Percentiles rank a stretch among this genome's conserved stretches.
These are phyloP conservation scores for Oropetium thomaeum DNA, from an alignment of 176 grass and related monocot species.

Conservation along the genomic window DNA sequence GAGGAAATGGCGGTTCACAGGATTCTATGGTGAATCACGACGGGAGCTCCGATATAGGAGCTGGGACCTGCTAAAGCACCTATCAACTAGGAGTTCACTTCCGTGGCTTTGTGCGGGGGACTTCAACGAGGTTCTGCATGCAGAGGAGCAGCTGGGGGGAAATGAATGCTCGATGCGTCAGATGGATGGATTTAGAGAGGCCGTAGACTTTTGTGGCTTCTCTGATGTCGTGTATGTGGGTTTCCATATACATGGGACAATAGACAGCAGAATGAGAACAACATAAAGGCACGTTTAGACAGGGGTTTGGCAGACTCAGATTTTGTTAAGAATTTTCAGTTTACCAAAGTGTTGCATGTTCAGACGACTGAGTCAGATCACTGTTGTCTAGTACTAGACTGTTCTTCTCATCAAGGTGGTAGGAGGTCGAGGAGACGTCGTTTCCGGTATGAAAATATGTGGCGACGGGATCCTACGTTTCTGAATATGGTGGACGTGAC, in stretches of 20 bases:
- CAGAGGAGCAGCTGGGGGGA: not conserved
- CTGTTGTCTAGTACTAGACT: not conserved
- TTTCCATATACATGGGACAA: not conserved
- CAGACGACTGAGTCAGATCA: not conserved
- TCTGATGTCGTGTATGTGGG: not conserved
- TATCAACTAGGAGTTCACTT: rapidly evolving
- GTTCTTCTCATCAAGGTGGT: not conserved
- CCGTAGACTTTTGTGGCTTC: not conserved
- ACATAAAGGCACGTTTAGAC: not conserved
- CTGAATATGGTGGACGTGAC: too few relatives aligned
- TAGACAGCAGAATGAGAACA: not conserved
- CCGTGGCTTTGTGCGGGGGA: not conserved
- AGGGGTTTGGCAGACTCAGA: rapidly evolving
- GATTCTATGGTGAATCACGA: not conserved
- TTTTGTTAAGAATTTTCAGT: not conserved
- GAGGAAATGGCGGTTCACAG: not conserved
- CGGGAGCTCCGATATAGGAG: not conserved
- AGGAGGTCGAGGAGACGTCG: not conserved
- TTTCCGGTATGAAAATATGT: not conserved
- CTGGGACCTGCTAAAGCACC: not conserved
- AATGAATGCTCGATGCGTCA: too few relatives aligned
- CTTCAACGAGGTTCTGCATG: not conserved
- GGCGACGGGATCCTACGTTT: too few relatives aligned
- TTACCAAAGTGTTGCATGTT: not conserved
- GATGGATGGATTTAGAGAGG: not conserved